Conservation (phyloP, 2,329 filamentous ascomycete genomes). For the Stagonosporopsis cucurbitacearum region DNA sequence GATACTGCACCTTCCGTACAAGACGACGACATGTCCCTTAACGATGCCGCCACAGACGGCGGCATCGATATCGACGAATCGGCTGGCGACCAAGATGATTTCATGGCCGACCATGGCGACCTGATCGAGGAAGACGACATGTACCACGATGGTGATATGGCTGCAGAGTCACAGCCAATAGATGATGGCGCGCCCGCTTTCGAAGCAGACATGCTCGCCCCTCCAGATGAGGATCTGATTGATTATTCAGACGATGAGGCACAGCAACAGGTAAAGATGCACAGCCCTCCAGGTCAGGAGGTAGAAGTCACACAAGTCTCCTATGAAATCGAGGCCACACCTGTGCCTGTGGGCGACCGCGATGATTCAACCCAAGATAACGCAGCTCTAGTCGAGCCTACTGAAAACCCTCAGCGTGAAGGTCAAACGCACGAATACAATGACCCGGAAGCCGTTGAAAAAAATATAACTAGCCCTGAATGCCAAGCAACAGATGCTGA, state of each 20-base stretch:
- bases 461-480: background rate
- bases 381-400: background rate
- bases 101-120: constrained; percentile 48
- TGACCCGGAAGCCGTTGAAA: background rate
- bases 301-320: constrained; percentile 3
- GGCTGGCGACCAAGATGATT: constrained; percentile 41
- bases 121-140: constrained; percentile 37
- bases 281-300: constrained; percentile 2
- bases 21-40: constrained; percentile 62
- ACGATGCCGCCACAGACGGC: constrained; percentile 54
- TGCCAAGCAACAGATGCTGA: background rate
- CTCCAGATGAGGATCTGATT: constrained; percentile 39
- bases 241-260: constrained; percentile 47
- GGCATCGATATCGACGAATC: constrained; percentile 27
- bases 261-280: constrained; percentile 20
- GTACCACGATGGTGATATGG: constrained; percentile 18
- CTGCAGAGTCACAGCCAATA: constrained; percentile 14
- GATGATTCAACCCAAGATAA: background rate
- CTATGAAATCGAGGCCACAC: background rate
- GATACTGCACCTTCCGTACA: constrained; percentile 31
- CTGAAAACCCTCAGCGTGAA: background rate
- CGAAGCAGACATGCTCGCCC: constrained; percentile 13
- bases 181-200: background rate
- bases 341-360: background rate
- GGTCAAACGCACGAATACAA: background rate